Percentiles rank a stretch among this genome's conserved stretches.
Conservation (phyloP, 164 flowering plant species). For the Sextonia rubra region DNA sequence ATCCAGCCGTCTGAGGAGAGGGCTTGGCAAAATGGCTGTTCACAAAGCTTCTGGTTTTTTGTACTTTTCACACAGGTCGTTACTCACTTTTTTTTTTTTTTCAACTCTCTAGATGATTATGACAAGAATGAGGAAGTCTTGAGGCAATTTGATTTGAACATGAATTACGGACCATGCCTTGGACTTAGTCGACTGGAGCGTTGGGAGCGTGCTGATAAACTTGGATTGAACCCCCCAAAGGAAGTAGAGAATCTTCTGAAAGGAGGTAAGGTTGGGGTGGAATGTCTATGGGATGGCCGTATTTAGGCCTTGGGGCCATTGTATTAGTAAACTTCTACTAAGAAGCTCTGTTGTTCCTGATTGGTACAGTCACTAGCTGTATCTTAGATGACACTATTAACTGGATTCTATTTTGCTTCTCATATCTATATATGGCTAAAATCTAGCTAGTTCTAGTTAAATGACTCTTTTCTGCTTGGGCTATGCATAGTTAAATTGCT, state of each 20-base stretch:
- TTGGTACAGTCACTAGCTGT: constrained; percentile 33
- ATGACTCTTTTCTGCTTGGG: no score
- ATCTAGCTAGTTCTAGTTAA: no score
- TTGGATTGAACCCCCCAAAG: constrained; percentile 73
- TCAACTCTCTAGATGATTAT: constrained; percentile 29
- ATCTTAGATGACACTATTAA: neutral
- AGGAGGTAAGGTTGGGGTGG: constrained; percentile 27
- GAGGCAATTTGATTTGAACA: constrained; percentile 85
- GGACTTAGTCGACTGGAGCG: constrained; percentile 68
- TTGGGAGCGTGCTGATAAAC: constrained; percentile 66
- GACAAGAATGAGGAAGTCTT: constrained; percentile 48
- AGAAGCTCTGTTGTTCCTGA: neutral
- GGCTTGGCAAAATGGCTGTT: no score
- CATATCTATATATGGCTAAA: no score
- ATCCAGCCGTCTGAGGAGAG: no score
- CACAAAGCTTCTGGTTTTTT: no score
- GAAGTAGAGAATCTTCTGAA: constrained; percentile 43
- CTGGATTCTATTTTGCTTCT: no score
- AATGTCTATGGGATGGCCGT: constrained; percentile 74
- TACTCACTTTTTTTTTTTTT: neutral
- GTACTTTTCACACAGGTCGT: neutral
- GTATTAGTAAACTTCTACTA: no score
- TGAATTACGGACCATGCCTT: constrained; percentile 81
- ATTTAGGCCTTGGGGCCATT: constrained; percentile 21
- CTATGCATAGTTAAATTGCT: no score